Percentiles rank a stretch among this genome's conserved stretches.
phyloP scores from a whole-genome alignment of 2,329 filamentous ascomycete genomes.

The Colletotrichum abscissum region DNA sequence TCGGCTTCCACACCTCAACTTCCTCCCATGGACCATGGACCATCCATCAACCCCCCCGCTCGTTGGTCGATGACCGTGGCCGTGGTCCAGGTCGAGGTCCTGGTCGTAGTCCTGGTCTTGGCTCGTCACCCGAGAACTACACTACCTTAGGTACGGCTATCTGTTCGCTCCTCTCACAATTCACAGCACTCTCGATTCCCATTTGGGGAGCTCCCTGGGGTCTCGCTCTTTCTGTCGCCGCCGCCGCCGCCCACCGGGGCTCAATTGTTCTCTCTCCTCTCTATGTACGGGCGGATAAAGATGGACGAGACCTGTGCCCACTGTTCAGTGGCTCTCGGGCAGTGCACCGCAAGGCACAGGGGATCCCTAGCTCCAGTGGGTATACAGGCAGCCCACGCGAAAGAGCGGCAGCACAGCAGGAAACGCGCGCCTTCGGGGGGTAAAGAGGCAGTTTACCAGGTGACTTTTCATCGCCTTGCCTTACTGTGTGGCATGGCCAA shows the following conservation, averaged over 20 bases:
- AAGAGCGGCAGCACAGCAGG: conserved; percentile 9
- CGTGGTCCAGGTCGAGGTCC: background rate
- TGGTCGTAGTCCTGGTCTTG: background rate
- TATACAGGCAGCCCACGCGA: background rate
- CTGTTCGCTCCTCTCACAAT: background rate
- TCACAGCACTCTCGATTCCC: background rate
- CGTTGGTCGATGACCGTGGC: conserved; percentile 20
- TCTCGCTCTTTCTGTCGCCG: conserved; percentile 8
- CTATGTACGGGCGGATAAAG: background rate
- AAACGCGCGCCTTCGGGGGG: conserved; percentile 4
- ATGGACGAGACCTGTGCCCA: background rate
- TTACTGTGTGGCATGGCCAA: background rate
- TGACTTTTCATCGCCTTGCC: background rate
- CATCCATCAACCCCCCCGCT: background rate
- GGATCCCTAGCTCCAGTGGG: conserved; percentile 6
- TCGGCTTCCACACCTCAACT: conserved; percentile 16
- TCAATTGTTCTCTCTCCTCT: background rate
- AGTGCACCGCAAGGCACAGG: conserved; percentile 31
- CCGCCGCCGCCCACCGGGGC: background rate
- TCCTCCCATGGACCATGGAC: background rate
- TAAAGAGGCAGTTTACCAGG: background rate
- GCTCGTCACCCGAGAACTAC: background rate
- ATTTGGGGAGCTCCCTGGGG: conserved; percentile 1
- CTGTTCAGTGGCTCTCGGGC: conserved; percentile 19
- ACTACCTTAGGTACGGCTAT: background rate